Evolutionary conservation across 2,329 filamentous ascomycete genomes (phyloP).

Genomic region (Phaeosphaeria sp.): DNA sequence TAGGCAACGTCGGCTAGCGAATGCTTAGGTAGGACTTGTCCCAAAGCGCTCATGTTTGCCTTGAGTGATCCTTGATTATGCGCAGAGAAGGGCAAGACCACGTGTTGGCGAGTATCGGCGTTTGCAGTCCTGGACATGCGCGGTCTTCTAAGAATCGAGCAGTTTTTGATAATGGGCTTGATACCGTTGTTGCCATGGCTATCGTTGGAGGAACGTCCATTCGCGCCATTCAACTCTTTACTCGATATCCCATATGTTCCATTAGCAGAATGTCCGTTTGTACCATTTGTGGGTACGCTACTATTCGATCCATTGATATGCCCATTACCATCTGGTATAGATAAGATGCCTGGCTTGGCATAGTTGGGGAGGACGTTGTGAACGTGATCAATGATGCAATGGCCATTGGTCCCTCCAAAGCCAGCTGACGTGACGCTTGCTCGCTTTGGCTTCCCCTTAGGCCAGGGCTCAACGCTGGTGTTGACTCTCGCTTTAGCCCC

Average conservation of each 20-base stretch:
- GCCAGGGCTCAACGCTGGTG: slow-evolving; percentile 11
- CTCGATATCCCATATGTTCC: not conserved
- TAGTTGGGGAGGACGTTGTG: not conserved
- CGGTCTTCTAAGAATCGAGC: not conserved
- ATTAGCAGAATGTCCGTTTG: not conserved
- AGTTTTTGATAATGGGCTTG: not conserved
- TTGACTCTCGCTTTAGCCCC: slow-evolving; percentile 7
- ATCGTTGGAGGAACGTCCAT: not conserved
- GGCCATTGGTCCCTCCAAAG: slow-evolving; percentile 18
- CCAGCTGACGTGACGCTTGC: slow-evolving; percentile 17
- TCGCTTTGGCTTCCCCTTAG: slow-evolving; percentile 1
- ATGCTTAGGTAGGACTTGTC: not conserved
- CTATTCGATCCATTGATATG: not conserved
- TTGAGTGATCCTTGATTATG: slow-evolving; percentile 9
- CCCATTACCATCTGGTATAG: not conserved
- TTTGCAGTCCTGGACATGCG: not conserved
- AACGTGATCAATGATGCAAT: slow-evolving; percentile 13
- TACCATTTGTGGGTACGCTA: not conserved
- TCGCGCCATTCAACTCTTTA: not conserved
- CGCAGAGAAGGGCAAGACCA: slow-evolving; percentile 10
- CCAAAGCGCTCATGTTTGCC: slow-evolving; percentile 3
- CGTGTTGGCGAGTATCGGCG: not conserved
- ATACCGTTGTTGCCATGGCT: not conserved
- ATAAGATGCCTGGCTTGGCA: not conserved
- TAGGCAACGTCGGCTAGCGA: slow-evolving; percentile 11